Conservation (phyloP, 345 rosid species). For the Citrus cavaleriei region DNA sequence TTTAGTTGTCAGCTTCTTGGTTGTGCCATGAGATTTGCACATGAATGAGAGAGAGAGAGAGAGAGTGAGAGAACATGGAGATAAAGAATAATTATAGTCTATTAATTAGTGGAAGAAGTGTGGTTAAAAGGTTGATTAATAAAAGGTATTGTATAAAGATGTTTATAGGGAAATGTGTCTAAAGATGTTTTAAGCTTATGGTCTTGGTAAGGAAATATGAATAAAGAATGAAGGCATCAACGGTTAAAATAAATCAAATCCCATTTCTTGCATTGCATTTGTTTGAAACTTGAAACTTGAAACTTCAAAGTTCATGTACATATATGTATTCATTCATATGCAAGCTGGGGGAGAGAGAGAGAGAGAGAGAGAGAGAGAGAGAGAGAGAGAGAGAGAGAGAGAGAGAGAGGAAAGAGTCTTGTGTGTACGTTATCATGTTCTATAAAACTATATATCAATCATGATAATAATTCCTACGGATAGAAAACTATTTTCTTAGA, state of each 20-base stretch:
- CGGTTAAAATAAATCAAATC: background rate
- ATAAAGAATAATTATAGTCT: background rate
- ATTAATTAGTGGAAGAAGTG: background rate
- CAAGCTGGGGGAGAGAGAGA: background rate
- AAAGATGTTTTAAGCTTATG: background rate
- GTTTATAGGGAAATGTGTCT: background rate
- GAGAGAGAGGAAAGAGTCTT: background rate
- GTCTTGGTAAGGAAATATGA: background rate
- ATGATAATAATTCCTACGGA: too few species aligned
- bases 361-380: too few species aligned
- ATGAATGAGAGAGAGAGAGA: background rate
- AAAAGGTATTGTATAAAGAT: too few species aligned
- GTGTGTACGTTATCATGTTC: background rate
- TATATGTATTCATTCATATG: background rate
- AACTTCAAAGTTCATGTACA: background rate
- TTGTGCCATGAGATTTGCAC: conserved; percentile 10
- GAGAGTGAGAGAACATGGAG: background rate
- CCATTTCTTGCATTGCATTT: background rate
- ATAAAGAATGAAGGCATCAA: background rate
- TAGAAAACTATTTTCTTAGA: too few species aligned
- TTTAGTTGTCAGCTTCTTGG: background rate
- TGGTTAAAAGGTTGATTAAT: background rate
- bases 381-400: background rate
- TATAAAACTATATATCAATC: too few species aligned
- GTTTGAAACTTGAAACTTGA: too few species aligned